Base-by-base conservation (phyloP, 2,329 filamentous ascomycete genomes). In the Clonostachys chloroleuca region DNA sequence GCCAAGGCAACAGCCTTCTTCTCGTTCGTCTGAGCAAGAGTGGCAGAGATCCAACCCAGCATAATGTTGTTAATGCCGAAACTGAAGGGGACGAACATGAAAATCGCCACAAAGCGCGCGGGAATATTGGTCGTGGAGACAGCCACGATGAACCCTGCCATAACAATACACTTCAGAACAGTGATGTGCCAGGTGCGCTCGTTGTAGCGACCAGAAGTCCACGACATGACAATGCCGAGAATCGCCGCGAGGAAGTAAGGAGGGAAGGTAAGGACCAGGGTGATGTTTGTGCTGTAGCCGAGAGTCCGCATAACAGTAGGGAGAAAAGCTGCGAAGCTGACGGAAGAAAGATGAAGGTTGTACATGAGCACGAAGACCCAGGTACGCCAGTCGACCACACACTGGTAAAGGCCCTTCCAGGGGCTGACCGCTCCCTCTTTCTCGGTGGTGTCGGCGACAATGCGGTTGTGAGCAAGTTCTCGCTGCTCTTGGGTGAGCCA, bases 131-230 rank as follows among this genome's bases (percentile, higher is more conserved):
- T 50, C 2, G 67, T 68, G 0, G 62, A 49, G 1, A 63, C 63
- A 9, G 68, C 68, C 6, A 69, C 50, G 3, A 71, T 54, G 39
- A 75, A 75, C 2, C 73, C 73, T 1, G 64, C 57, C 1, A 76
- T 58, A 2, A 71, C 69, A 16, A 66, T 51, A 4, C 60, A 49
- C 30, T 76, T 63, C 5, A 71, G 70, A 3, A 56, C 62, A 1
- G 72, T 74, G 40, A 77, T 75, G 45, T 77, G 73, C 69, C 70
- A 75, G 1, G 72, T 74, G 13, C 73, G 66, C 52, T 77, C 73
- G 44, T 75, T 68, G 45, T 70, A 59, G 3, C 67, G 65, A 1
- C 74, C 77, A 4, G 74, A 77, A 45, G 65, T 75, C 68, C 72
- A 77, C 1, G 72, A 73, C 9, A 71, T 69, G 8, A 67, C 51